Conservation (phyloP, 192 early-diverging fungal species). For the Podila verticillata region DNA sequence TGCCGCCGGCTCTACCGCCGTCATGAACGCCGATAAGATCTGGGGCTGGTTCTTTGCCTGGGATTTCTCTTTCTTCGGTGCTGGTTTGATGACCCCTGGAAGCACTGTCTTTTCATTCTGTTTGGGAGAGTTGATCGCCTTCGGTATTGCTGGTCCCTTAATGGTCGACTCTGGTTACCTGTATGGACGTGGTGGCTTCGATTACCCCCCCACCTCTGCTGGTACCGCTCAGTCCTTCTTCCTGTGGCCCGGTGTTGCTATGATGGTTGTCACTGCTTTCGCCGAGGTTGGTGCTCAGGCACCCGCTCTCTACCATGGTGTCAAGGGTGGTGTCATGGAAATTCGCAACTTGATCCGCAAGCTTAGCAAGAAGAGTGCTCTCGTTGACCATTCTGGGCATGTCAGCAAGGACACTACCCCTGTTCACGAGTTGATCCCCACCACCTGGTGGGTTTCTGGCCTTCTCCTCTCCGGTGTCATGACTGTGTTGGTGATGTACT, state of each 20-base stretch:
- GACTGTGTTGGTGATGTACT: conserved; percentile 64
- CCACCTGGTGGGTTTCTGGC: conserved; percentile 64
- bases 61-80: conserved; percentile 70
- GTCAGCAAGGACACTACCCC: conserved; percentile 52
- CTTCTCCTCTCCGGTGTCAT: conserved; percentile 60
- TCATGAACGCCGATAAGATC: conserved; percentile 58
- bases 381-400: conserved; percentile 29
- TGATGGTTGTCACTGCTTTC: conserved; percentile 74
- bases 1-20: conserved; percentile 39
- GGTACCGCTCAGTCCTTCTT: conserved; percentile 71
- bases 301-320: conserved; percentile 51
- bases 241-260: conserved; percentile 74
- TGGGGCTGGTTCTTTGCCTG: conserved; percentile 60
- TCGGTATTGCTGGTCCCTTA: conserved; percentile 68
- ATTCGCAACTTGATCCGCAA: conserved; percentile 26
- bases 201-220: not conserved
- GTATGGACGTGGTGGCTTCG: not conserved
- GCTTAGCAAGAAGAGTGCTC: conserved; percentile 13
- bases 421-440: conserved; percentile 61
- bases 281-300: conserved; percentile 64
- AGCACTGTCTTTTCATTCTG: conserved; percentile 65
- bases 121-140: conserved; percentile 62
- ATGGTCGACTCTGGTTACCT: conserved; percentile 55
- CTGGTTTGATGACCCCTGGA: conserved; percentile 69
- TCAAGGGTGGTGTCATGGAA: conserved; percentile 45